Base-by-base conservation (phyloP, 2,329 filamentous ascomycete genomes). In the Hymenoscyphus scutula region DNA sequence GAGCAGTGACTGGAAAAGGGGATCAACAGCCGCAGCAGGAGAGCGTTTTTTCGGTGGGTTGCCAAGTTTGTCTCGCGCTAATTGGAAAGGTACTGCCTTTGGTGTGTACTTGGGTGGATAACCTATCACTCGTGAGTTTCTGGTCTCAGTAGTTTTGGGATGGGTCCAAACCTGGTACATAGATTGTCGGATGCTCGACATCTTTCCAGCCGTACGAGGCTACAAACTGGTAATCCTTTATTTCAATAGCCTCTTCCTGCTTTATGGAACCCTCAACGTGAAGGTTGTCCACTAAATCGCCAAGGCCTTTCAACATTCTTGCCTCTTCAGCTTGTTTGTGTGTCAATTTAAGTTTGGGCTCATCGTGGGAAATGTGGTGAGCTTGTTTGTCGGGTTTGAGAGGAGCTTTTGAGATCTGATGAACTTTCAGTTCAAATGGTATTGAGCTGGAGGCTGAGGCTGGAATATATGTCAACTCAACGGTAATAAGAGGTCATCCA, bases 31-130 rank as follows among this genome's bases (percentile, higher is more conserved):
- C 48, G 62, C 71, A 19, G 61, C 64, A 13, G 72, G 73, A 5
- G 70, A 63, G 17, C 71, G 71, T n/a, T 63, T 74, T 74, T 64
- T 73, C 70, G 58, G 74, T 70, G n/a, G 71, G 63, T 58, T 65
- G 72, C 13, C 61, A 23, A 48, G 3, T 74, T 48, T 60, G 37
- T 25, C 64, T 58, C 11, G 58, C 60, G 32, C 66, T 65, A 68
- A 17, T 53, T 61, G 60, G 56, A 56, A 32, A 25, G 67, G 64
- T 48, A 78, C 34, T 15, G 23, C 55, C 4, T 60, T 65, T 30
- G 45, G 59, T 11, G 27, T 64, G 62, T 59, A 69, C 37, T 51
- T 60, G 53, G 64, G 54, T 56, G 67, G 66, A 27, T 38, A 65
- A 29, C 68, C 67, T 69, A 45, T 32, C 8, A 19, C 19, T 27